A percentile compares a stretch with the other conserved stretches of the same genome.
phyloP scores from a whole-genome alignment of 2,329 filamentous ascomycete genomes.

The Pyrenophora seminiperda region DNA sequence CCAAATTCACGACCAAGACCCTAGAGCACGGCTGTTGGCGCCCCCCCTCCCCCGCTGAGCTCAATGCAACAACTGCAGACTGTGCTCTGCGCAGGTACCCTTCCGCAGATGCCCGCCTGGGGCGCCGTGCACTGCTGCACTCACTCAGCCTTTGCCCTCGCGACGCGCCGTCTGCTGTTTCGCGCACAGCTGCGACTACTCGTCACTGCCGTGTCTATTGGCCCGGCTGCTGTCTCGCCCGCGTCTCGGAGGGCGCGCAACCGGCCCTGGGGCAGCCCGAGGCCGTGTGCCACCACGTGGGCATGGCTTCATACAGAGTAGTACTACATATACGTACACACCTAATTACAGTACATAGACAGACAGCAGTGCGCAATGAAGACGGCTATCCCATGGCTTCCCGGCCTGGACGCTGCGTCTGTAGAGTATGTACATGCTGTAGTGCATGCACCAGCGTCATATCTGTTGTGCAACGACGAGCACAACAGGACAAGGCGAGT shows the following conservation, averaged over 20 bases:
- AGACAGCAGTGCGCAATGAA: no score
- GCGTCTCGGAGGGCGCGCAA: slow-evolving; percentile 38
- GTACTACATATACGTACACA: no score
- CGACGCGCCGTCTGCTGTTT: slow-evolving; percentile 23
- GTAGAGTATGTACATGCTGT: no score
- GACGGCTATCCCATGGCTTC: neutral
- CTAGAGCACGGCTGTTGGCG: neutral
- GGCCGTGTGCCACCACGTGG: slow-evolving; percentile 21
- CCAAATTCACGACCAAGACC: neutral
- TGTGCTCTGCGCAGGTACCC: slow-evolving; percentile 1
- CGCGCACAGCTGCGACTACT: slow-evolving; percentile 18
- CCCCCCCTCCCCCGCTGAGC: neutral
- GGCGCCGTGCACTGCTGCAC: neutral
- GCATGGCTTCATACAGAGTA: no score
- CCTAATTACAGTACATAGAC: no score
- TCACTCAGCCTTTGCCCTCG: slow-evolving; percentile 6
- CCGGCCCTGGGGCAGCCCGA: no score
- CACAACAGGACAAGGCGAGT: slow-evolving; percentile 8
- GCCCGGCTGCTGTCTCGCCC: slow-evolving; percentile 37
- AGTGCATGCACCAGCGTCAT: slow-evolving; percentile 6
- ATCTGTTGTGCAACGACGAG: neutral
- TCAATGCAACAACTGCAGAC: neutral
- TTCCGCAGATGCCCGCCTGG: slow-evolving; percentile 14
- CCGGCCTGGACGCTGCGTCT: neutral
- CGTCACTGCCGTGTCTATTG: slow-evolving; percentile 24